Percentiles rank a stretch among this genome's conserved stretches.
Conservation (phyloP, 768 basidiomycete genomes). For the Lactarius vividus region DNA sequence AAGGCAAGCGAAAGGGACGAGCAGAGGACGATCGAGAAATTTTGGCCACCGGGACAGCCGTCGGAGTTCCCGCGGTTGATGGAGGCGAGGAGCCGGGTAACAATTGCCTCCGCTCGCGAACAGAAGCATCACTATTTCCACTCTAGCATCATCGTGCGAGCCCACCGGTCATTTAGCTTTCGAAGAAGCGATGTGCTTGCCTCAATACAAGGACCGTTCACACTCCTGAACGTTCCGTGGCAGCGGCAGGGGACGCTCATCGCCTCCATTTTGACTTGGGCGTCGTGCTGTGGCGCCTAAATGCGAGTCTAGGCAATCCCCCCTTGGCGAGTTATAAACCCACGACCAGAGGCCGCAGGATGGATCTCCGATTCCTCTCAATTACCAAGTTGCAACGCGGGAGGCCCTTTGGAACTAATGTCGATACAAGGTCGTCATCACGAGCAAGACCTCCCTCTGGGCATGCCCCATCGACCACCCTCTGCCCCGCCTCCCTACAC, state of each 20-base stretch:
- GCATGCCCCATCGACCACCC: not conserved
- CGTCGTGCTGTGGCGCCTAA: not conserved
- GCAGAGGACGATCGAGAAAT: not conserved
- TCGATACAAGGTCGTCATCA: not conserved
- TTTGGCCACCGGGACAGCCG: not conserved
- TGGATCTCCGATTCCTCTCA: not conserved
- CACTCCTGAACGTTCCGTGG: not conserved
- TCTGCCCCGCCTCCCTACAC: slow-evolving; percentile 1
- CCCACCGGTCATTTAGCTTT: not conserved
- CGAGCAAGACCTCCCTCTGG: not conserved
- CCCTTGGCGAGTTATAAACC: not conserved
- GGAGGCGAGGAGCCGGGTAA: not conserved
- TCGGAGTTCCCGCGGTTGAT: not conserved
- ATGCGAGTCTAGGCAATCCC: not conserved
- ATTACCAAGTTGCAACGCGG: not conserved
- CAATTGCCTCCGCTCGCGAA: too few relatives aligned
- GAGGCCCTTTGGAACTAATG: not conserved
- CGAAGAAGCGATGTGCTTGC: not conserved
- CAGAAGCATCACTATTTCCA: not conserved
- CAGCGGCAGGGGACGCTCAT: not conserved
- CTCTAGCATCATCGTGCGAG: not conserved
- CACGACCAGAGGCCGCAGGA: not conserved
- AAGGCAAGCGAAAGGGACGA: not conserved
- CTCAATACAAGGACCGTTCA: not conserved
- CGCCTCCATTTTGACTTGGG: not conserved